A percentile compares a stretch with the other conserved stretches of the same genome.
Conservation (phyloP, 2,329 filamentous ascomycete genomes). For the Botrytis porri region DNA sequence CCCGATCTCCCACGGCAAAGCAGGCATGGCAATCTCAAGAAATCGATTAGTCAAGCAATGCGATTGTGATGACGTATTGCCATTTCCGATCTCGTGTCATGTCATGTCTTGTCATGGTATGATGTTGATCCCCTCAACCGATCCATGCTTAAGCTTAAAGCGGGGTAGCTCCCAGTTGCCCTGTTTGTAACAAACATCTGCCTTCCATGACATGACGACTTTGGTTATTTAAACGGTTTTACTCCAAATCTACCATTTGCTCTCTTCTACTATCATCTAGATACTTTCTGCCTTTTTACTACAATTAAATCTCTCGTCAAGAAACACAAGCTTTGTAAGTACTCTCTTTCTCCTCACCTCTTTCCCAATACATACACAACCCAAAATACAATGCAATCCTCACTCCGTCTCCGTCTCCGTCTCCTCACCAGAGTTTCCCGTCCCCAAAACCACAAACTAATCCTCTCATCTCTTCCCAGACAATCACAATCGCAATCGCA, state of each 20-base stretch:
- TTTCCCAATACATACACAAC: background rate
- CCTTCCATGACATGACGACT: slow-evolving; percentile 1
- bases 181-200: background rate
- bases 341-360: background rate
- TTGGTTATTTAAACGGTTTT: background rate
- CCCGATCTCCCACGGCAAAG: background rate
- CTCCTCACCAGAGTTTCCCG: background rate
- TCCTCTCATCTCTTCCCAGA: background rate
- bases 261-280: background rate
- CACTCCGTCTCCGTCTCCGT: background rate
- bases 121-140: background rate
- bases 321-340: background rate
- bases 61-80: background rate
- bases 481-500: background rate
- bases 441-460: background rate
- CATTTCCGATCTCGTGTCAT: background rate
- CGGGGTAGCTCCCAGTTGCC: background rate
- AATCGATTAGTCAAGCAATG: slow-evolving; percentile 10
- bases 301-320: background rate
- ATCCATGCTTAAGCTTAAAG: background rate
- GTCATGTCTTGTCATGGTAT: background rate
- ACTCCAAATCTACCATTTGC: background rate
- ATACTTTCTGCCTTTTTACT: background rate
- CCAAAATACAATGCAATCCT: background rate
- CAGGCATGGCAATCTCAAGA: slow-evolving; percentile 4